phyloP scores from a whole-genome alignment of 768 basidiomycete genomes.

The Hygrophoropsis aurantiaca region DNA sequence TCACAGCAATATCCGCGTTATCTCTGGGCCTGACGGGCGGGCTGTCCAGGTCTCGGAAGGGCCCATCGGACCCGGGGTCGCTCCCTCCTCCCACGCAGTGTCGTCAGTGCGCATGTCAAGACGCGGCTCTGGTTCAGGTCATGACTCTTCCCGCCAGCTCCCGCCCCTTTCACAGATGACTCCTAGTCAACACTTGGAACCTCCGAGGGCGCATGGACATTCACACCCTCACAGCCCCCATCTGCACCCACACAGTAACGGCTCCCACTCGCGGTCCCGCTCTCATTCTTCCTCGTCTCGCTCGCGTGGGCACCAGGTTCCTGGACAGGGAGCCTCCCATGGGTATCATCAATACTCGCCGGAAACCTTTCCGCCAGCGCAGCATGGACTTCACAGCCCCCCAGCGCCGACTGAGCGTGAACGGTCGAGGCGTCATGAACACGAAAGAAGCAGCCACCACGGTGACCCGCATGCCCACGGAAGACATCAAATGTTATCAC shows the following conservation, averaged over 20 bases:
- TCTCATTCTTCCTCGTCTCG: constrained; percentile 50
- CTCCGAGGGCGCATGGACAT: constrained; percentile 32
- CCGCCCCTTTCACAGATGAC: constrained; percentile 49
- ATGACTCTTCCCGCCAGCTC: constrained; percentile 47
- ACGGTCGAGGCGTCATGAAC: constrained; percentile 50
- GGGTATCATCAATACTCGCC: constrained; percentile 41
- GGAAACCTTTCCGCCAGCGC: constrained; percentile 44
- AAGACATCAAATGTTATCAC: constrained; percentile 25
- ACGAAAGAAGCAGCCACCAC: constrained; percentile 38
- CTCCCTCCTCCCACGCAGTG: constrained; percentile 39
- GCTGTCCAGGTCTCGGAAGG: constrained; percentile 48
- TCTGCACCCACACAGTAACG: constrained; percentile 39
- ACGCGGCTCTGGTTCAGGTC: constrained; percentile 39
- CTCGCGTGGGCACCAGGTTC: constrained; percentile 47
- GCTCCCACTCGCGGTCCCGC: constrained; percentile 45
- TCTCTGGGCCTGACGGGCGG: constrained; percentile 49
- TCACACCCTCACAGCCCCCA: constrained; percentile 40
- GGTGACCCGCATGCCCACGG: constrained; percentile 32
- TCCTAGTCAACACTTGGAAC: constrained; percentile 40
- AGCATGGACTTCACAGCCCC: constrained; percentile 50
- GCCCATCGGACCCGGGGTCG: constrained; percentile 41
- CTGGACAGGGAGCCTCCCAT: constrained; percentile 30
- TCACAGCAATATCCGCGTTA: constrained; percentile 46
- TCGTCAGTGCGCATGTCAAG: constrained; percentile 42
- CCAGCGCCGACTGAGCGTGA: constrained; percentile 42